phyloP scores from a whole-genome alignment of 2,329 filamentous ascomycete species.

The Triangularia setosa region DNA sequence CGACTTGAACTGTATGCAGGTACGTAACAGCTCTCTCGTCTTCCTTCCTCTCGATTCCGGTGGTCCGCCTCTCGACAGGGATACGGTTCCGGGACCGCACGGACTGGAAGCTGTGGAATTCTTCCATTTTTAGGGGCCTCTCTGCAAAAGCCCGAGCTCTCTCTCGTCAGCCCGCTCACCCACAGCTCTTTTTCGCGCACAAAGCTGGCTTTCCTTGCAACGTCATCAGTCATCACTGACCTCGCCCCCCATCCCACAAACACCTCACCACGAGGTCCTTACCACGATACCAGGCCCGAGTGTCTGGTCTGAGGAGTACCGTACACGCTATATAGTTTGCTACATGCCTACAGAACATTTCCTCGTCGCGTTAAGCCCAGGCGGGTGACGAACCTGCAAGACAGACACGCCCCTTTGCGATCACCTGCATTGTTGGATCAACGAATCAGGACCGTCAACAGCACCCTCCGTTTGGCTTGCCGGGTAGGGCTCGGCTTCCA shows the following conservation, averaged over 20 bases:
- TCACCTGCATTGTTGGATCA: conserved; percentile 11
- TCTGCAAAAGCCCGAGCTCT: neutral
- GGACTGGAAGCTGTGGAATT: conserved; percentile 19
- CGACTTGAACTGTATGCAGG: neutral
- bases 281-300: neutral
- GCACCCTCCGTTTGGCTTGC: neutral
- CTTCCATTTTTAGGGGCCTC: neutral
- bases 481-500: neutral
- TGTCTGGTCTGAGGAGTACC: neutral
- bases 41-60: neutral
- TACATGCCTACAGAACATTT: neutral
- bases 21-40: neutral
- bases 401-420: conserved; percentile 12
- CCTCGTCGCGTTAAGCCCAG: neutral
- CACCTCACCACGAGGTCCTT: neutral
- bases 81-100: conserved; percentile 10
- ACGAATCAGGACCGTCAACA: conserved; percentile 8
- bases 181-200: neutral
- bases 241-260: neutral
- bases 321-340: neutral
- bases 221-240: neutral
- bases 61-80: conserved; percentile 2
- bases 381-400: conserved; percentile 10
- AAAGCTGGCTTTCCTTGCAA: neutral
- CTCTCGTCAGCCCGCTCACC: neutral